Percentiles rank a stretch among this genome's conserved stretches.
Evolutionary conservation across 1,284 basidiomycete genomes (phyloP).

Genomic region (Boletus sp.): DNA sequence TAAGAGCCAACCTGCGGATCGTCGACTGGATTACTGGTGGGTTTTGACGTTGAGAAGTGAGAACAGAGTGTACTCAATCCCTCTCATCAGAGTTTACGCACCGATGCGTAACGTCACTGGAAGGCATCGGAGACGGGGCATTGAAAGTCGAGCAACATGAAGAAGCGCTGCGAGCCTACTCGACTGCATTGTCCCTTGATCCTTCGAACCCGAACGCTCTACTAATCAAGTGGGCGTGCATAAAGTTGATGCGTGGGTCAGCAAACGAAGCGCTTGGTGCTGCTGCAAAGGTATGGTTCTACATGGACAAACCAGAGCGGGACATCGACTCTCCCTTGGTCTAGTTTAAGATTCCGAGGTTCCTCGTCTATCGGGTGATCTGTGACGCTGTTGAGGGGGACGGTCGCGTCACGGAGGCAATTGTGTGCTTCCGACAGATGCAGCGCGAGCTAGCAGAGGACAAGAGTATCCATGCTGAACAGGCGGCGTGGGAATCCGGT

Average conservation of each 20-base stretch:
- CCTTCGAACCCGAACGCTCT: background rate
- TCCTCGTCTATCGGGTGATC: background rate
- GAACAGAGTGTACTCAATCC: background rate
- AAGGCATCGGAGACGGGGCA: background rate
- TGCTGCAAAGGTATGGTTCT: background rate
- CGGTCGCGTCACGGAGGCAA: background rate
- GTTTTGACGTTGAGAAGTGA: background rate
- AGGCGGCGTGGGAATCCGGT: constrained; percentile 5
- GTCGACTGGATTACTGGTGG: background rate
- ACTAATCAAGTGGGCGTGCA: background rate
- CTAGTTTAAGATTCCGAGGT: constrained; percentile 4
- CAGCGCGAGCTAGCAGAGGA: background rate
- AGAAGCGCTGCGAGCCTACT: background rate
- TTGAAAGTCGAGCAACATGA: background rate
- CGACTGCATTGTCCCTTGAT: background rate
- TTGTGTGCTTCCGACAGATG: constrained; percentile 6
- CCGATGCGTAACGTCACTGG: background rate
- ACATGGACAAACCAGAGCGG: too few species aligned
- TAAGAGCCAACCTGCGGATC: background rate
- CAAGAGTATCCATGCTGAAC: background rate
- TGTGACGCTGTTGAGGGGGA: constrained; percentile 8
- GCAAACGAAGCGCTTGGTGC: background rate
- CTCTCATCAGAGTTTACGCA: constrained; percentile 1
- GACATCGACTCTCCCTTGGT: background rate
- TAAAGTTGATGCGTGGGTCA: background rate